phyloP scores from a whole-genome alignment of 306 rosid species.

The Inga leiocalycina region DNA sequence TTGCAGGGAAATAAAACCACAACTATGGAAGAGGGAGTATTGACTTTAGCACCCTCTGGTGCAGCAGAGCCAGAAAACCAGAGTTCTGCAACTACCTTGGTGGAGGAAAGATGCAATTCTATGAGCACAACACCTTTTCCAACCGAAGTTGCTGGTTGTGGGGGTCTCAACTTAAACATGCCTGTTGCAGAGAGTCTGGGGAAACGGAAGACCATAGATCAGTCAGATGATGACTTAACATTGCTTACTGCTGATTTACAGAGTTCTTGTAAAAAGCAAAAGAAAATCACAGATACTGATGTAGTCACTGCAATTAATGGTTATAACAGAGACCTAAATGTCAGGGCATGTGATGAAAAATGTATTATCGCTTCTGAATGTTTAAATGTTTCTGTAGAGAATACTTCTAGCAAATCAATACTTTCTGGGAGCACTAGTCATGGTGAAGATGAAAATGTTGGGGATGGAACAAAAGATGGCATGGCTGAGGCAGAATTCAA shows the following conservation, averaged over 20 bases:
- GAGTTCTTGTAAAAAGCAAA: slow-evolving; percentile 64
- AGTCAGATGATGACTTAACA: slow-evolving; percentile 43
- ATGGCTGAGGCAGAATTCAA: slow-evolving; percentile 43
- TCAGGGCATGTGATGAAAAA: slow-evolving; percentile 43
- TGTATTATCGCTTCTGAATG: slow-evolving; percentile 26
- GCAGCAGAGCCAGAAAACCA: slow-evolving; percentile 48
- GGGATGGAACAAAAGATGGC: slow-evolving; percentile 43
- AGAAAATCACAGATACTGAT: slow-evolving; percentile 54
- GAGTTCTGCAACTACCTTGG: slow-evolving; percentile 30
- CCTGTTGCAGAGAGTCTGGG: slow-evolving; percentile 42
- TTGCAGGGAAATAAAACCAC: slow-evolving; percentile 35
- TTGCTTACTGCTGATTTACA: slow-evolving; percentile 48
- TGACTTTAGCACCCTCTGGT: slow-evolving; percentile 46
- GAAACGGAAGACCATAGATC: slow-evolving; percentile 59
- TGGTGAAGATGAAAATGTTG: slow-evolving; percentile 40
- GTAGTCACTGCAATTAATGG: slow-evolving; percentile 44
- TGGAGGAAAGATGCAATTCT: slow-evolving; percentile 39
- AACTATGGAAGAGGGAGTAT: slow-evolving; percentile 43
- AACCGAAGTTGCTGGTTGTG: slow-evolving; percentile 42
- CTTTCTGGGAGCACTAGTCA: slow-evolving; percentile 48
- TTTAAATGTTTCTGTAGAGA: slow-evolving; percentile 39
- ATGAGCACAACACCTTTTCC: slow-evolving; percentile 26
- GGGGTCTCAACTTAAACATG: slow-evolving; percentile 49
- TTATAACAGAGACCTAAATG: slow-evolving; percentile 38
- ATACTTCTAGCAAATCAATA: slow-evolving; percentile 43